Base-by-base conservation (phyloP, 2,329 filamentous ascomycete species). In the Colletotrichum sp. region DNA sequence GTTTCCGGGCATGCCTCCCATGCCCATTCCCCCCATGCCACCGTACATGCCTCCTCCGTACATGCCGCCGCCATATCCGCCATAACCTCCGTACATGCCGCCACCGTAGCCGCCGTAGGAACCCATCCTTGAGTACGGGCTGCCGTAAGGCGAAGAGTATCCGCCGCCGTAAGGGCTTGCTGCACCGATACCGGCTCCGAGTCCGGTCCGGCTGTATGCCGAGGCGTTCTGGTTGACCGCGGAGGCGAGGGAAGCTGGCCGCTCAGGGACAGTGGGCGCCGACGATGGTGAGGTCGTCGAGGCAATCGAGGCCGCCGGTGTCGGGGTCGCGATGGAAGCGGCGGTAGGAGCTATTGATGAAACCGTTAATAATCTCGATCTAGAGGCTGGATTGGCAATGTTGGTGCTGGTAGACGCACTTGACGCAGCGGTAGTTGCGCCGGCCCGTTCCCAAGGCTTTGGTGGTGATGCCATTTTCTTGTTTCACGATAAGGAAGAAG, bases 371-470 rank as follows among this genome's bases (percentile, higher is more conserved):
- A 57, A 68, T 65, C 60, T 78, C 36, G 74, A 73, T 65, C 72
- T 63, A 39, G n/a, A 18, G 49, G 75, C 59, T 30, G 57, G 21
- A 5, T 52, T 26, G 36, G 57, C n/a, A 13, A 39, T 21, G 65
- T 66, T 67, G 69, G 63, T 72, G 67, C 74, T 63, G 75, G 76
- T 67, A 66, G 77, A 86, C 88, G 81, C 87, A 93, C 90, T 85
- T 82, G 88, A 83, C 82, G 82, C 78, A 64, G 82, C 82, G 79
- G 87, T 82, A 80, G 89, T 89, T 77, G 92, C 91, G 86, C 93
- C 94, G 79, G 93, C 91, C 85, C 94, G 92, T 88, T 99, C 97
- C 97, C 97, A 99, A 63, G 97, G 97, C 87, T 99, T 99, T 72
- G 97, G 97, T 83, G 97, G 97, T 85, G 96, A 98, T 78, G 91